A percentile compares a stretch with the other conserved stretches of the same genome.
Conservation (phyloP, 1,139 yeast genomes). For the Candida sp. region DNA sequence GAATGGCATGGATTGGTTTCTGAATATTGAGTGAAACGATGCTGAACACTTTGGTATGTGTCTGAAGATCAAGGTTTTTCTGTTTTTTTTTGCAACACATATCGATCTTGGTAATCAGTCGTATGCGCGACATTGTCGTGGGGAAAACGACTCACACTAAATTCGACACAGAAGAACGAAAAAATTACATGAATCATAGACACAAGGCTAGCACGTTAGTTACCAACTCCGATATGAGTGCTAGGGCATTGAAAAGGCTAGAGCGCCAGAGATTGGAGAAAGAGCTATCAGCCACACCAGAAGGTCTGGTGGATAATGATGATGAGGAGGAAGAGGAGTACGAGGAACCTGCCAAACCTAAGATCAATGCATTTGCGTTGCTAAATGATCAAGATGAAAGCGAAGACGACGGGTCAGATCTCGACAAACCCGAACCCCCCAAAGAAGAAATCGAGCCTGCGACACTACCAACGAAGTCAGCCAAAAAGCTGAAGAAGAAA, state of each 20-base stretch:
- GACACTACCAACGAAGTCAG: conserved; percentile 6
- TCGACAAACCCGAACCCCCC: neutral
- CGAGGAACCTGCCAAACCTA: conserved; percentile 13
- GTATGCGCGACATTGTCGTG: neutral
- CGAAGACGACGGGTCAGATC: conserved; percentile 17
- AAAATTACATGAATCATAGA: neutral
- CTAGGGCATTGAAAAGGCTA: conserved; percentile 63
- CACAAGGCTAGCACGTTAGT: conserved; percentile 1
- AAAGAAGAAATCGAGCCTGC: neutral
- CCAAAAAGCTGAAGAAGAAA: conserved; percentile 18
- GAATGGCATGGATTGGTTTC: neutral
- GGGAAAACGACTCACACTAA: neutral
- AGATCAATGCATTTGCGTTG: conserved; percentile 58
- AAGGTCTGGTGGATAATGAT: conserved; percentile 11
- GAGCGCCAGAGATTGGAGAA: conserved; percentile 45
- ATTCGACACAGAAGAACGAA: neutral
- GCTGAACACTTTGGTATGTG: neutral
- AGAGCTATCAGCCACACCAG: conserved; percentile 1
- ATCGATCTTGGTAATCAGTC: neutral
- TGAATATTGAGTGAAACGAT: neutral
- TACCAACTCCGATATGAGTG: conserved; percentile 52
- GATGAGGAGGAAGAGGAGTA: conserved; percentile 10
- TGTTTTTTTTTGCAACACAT: neutral
- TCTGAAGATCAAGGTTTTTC: no score
- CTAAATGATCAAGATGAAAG: conserved; percentile 46